Base-by-base conservation (phyloP, 371 early-diverging fungal species). In the Mortierella sp. region DNA sequence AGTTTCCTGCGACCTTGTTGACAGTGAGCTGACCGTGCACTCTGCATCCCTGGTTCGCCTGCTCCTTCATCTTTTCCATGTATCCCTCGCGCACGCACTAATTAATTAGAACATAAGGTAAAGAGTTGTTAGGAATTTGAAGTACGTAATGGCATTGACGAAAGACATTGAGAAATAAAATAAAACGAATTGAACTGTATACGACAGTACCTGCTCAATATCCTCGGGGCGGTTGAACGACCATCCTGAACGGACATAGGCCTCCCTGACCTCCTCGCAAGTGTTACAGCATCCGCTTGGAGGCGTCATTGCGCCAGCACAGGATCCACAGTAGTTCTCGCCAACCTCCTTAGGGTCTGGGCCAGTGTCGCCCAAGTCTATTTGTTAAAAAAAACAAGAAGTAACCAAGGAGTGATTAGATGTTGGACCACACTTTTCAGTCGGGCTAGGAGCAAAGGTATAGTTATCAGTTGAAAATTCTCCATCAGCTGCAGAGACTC, bases 251-350 rank as follows among this genome's bases (percentile, higher is more conserved):
- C 88, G 89, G 2, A 85, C 88, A 80, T 99, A 98, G 0, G 98
- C 97, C 75, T 93, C 90, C 43, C 93, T 91, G 24, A 99, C 97
- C 19, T 95, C 97, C 44, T 95, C 95, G 85, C 99, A 99, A 0
- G 96, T 95, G 81, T 97, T 96, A 87, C 99, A 98, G 89, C 99
- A 99, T 34, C 94, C 94, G 70, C 88, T 89, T n/a, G 79, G 88
- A 0, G 95, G 90, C 24, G 71, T 72, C 4, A 68, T 68, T 3
- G 93, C 97, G 48, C 97, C 97, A 78, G 96, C 98, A 86, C 99
- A 98, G 71, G 90, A 89, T 6, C 99, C 98, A 85, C 99, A 98
- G 79, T 95, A 92, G 63, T 87, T 79, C 31, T 92, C 86, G 43
- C 87, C 90, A 10, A 79, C 73, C 14, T 73, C 74, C 63, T 83